Evolutionary conservation across 75 land plant species (phyloP).

Genomic region (Adiantum capillusveneris): DNA sequence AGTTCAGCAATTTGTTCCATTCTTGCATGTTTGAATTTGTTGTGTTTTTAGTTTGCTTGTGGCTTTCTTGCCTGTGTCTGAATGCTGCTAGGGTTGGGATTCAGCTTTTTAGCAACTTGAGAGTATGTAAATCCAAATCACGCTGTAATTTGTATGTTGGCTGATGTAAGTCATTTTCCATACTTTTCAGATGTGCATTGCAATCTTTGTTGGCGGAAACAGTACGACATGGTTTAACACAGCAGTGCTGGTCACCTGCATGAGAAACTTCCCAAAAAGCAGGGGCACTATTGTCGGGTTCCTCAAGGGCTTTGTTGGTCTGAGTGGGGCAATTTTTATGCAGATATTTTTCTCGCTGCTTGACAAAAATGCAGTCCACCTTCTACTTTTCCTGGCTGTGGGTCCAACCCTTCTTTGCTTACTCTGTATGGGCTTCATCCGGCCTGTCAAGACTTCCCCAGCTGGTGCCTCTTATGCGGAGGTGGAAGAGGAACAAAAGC

Average conservation of each 20-base stretch:
- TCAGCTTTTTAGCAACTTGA: no score
- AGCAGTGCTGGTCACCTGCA: conserved; percentile 24
- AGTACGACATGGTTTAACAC: conserved; percentile 31
- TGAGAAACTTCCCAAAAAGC: conserved; percentile 34
- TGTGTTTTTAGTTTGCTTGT: no score
- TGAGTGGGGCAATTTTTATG: conserved; percentile 32
- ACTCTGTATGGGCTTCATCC: conserved; percentile 17
- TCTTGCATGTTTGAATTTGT: no score
- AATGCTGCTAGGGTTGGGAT: no score
- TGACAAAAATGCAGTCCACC: conserved; percentile 1
- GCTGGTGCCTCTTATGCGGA: not conserved
- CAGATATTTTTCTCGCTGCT: conserved; percentile 19
- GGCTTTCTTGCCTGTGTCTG: no score
- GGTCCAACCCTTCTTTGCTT: conserved; percentile 20
- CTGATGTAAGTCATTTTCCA: no score
- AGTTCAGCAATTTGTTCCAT: no score
- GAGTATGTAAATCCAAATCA: no score
- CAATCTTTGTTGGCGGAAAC: conserved; percentile 20
- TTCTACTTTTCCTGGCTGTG: conserved; percentile 15
- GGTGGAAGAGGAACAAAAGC: conserved; percentile 13
- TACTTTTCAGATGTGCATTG: conserved; percentile 33
- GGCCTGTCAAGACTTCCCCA: conserved; percentile 14
- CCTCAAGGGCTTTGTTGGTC: conserved; percentile 28
- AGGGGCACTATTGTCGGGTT: conserved; percentile 32
- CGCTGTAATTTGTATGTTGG: no score